Percentiles rank a stretch among this genome's conserved stretches.
Evolutionary conservation across 2,329 filamentous ascomycete species (phyloP).

Genomic region (Pseudogymnoascus sp.): DNA sequence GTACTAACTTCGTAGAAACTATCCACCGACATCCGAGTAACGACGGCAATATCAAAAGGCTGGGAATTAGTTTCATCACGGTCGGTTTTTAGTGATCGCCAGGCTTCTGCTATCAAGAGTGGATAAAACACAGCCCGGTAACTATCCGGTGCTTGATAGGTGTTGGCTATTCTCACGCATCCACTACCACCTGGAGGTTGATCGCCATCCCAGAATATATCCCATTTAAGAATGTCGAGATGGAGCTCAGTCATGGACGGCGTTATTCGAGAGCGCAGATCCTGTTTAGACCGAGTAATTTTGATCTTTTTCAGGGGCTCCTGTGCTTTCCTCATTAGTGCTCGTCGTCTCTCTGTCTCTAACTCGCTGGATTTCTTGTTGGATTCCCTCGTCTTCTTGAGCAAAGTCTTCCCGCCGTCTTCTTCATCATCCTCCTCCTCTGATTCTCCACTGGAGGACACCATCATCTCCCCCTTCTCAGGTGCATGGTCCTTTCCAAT

Average conservation of each 20-base stretch:
- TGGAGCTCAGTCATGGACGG: constrained; percentile 83
- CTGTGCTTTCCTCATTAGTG: constrained; percentile 45
- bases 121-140: constrained; percentile 91
- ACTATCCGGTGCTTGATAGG: constrained; percentile 64
- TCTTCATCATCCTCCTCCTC: constrained; percentile 62
- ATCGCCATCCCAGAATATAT: constrained; percentile 84
- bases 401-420: constrained; percentile 49
- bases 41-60: constrained; percentile 78
- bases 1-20: constrained; percentile 88
- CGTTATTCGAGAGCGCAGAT: constrained; percentile 86
- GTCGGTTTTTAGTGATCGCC: constrained; percentile 85
- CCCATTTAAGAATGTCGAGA: constrained; percentile 81
- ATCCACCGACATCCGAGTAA: constrained; percentile 83
- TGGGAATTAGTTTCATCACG: constrained; percentile 78
- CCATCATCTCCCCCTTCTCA: constrained; percentile 80
- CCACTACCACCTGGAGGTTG: constrained; percentile 70
- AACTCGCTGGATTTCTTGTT: constrained; percentile 32
- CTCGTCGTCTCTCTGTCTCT: constrained; percentile 36
- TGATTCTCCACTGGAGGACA: constrained; percentile 54
- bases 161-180: constrained; percentile 68
- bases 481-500: constrained; percentile 70
- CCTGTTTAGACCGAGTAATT: constrained; percentile 73
- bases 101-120: constrained; percentile 83
- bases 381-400: constrained; percentile 36
- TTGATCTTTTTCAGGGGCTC: constrained; percentile 79